Evolutionary conservation across 1,139 yeast species (phyloP), one percentile per base, ranked within the genome.

Genomic region (Yamadazyma membranifaciens): DNA sequence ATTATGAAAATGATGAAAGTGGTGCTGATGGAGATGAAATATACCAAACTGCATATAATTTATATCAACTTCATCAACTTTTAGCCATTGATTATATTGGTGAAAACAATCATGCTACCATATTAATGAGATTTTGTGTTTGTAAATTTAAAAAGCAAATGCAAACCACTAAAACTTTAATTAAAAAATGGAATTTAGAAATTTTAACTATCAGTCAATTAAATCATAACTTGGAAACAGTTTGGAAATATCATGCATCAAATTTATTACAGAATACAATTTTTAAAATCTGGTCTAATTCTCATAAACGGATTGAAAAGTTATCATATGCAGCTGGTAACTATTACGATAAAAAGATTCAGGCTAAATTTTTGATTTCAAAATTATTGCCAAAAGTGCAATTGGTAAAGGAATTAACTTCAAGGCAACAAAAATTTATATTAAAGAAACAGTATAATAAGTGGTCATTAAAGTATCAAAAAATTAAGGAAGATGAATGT

Each of bases 1-100:
- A 63, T 25, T 67, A 52, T 40, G 72, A 65, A 37, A 58, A 58
- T 36, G 60, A 56, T 17, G 67, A 63, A 7, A 50, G 44, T 9
- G 42, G 47, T 2, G 37, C 45, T 13, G 51, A 49, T 11, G 60
- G 57, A 6, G 47, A 45, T 4, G 47, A 50, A 22, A 55, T 65
- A 1, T 59, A 55, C 35, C 50, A 48, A 9, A 50, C 56, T 2
- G 62, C 69, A 3, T 35, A 42, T 9, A 38, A 51, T 14, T 51
- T 69, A 17, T 53, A 52, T 35, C 40, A 46, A 4, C 47, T 60
- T 7, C 70, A 66, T 45, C 41, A 39, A 14, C 45, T 38, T 27
- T 49, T 55, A 37, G 41, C 51, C 1, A 31, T 40, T 2, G 46
- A 44, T 5, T 29, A 16, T 14, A 13, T 38, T 2, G 38, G 37